Conservation (phyloP, 306 rosid species). For the Corylus americana region DNA sequence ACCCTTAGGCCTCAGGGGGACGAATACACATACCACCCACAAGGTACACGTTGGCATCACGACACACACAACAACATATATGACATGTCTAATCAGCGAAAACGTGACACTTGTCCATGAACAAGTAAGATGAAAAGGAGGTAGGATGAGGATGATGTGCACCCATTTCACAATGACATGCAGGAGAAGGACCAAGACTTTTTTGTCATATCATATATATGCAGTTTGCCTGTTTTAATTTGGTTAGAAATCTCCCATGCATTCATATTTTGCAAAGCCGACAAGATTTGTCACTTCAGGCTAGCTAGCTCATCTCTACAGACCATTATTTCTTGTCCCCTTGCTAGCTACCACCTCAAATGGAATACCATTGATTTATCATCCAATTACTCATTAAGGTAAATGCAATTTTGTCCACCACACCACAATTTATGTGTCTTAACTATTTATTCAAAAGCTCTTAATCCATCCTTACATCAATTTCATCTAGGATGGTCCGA, state of each 20-base stretch:
- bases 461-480: too few species aligned
- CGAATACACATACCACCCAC: background rate
- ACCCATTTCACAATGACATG: background rate
- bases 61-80: background rate
- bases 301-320: background rate
- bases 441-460: too few species aligned
- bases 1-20: too few species aligned
- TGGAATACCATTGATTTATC: too few species aligned
- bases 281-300: background rate
- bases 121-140: background rate
- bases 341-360: background rate
- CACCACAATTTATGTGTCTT: too few species aligned
- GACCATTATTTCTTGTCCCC: background rate
- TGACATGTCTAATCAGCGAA: background rate
- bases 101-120: conserved; percentile 2
- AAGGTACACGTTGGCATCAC: background rate
- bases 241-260: background rate
- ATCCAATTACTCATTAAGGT: too few species aligned
- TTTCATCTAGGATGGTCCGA: too few species aligned
- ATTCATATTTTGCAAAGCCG: background rate
- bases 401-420: too few species aligned
- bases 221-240: background rate
- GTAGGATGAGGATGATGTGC: background rate
- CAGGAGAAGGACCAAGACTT: background rate
- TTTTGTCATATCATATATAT: background rate